phyloP scores from a whole-genome alignment of 2,329 filamentous ascomycete species.

The Davidsoniella eucalypti region DNA sequence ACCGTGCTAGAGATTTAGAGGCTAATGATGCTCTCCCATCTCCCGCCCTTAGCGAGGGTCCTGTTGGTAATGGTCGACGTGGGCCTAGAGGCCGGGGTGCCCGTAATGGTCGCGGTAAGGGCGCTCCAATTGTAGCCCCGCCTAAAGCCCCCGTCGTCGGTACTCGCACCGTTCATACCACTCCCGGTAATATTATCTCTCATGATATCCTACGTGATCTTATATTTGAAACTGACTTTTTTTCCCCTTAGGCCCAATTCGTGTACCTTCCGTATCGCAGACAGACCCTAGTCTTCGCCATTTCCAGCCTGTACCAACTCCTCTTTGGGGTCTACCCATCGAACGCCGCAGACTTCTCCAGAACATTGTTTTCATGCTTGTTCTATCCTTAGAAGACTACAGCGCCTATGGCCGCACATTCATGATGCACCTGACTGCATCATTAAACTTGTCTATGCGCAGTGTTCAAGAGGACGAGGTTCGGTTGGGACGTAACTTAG shows the following conservation, averaged over 20 bases:
- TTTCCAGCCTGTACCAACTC: slow-evolving; percentile 43
- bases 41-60: neutral
- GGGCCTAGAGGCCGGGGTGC: slow-evolving; percentile 14
- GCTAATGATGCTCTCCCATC: slow-evolving; percentile 1
- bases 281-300: slow-evolving; percentile 30
- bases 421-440: slow-evolving; percentile 52
- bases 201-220: too few relatives aligned
- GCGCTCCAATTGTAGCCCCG: slow-evolving; percentile 12
- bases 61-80: slow-evolving; percentile 21
- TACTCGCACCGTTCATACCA: slow-evolving; percentile 4
- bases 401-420: slow-evolving; percentile 56
- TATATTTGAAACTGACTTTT: neutral
- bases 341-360: slow-evolving; percentile 52
- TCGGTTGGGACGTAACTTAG: slow-evolving; percentile 56
- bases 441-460: slow-evolving; percentile 49
- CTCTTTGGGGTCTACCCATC: slow-evolving; percentile 40
- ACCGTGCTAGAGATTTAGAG: slow-evolving; percentile 50
- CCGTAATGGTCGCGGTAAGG: slow-evolving; percentile 15
- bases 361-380: slow-evolving; percentile 53
- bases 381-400: slow-evolving; percentile 66
- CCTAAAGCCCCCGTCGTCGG: slow-evolving; percentile 2
- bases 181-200: slow-evolving; percentile 2
- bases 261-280: slow-evolving; percentile 24
- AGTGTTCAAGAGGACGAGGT: slow-evolving; percentile 55
- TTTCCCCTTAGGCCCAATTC: slow-evolving; percentile 20